Evolutionary conservation across 768 basidiomycete species (phyloP).

Genomic region (Russula sp.): DNA sequence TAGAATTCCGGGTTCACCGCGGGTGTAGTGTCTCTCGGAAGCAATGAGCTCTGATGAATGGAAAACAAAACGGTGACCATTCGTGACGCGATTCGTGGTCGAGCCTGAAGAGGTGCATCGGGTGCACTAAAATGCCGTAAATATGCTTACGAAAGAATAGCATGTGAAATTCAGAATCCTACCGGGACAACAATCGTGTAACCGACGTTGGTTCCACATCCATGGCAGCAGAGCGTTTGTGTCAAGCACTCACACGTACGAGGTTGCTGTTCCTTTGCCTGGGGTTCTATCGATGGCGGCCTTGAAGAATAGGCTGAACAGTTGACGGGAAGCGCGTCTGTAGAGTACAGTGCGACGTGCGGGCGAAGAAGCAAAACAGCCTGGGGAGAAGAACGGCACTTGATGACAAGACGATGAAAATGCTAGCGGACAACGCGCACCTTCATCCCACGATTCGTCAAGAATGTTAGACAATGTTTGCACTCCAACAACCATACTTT

Average conservation of each 20-base stretch:
- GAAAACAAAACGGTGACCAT: conserved; percentile 86
- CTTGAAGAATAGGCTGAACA: conserved; percentile 62
- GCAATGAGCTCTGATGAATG: conserved; percentile 67
- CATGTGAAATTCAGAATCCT: conserved; percentile 33
- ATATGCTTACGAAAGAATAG: conserved; percentile 6
- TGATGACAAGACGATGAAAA: conserved; percentile 12
- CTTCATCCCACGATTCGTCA: conserved; percentile 87
- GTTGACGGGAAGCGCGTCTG: conserved; percentile 74
- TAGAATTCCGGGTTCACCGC: conserved; percentile 52
- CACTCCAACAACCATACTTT: conserved; percentile 84
- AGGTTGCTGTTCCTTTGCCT: conserved; percentile 30
- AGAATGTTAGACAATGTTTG: conserved; percentile 64
- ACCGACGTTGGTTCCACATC: conserved; percentile 70
- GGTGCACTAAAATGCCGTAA: conserved; percentile 46
- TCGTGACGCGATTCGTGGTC: conserved; percentile 66
- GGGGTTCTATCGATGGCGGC: conserved; percentile 34
- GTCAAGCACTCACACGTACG: conserved; percentile 86
- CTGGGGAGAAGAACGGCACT: conserved; percentile 39
- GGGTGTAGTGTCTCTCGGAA: conserved; percentile 61
- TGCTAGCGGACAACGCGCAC: conserved; percentile 37
- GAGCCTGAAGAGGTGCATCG: conserved; percentile 72
- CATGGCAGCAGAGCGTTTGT: conserved; percentile 75
- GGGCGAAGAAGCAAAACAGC: conserved; percentile 81
- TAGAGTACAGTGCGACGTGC: conserved; percentile 77
- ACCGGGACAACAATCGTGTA: conserved; percentile 77